These are phyloP conservation scores for Saccharomycopsis sp. DNA, from an alignment of 805 yeast genomes.

Conservation along the genomic window DNA sequence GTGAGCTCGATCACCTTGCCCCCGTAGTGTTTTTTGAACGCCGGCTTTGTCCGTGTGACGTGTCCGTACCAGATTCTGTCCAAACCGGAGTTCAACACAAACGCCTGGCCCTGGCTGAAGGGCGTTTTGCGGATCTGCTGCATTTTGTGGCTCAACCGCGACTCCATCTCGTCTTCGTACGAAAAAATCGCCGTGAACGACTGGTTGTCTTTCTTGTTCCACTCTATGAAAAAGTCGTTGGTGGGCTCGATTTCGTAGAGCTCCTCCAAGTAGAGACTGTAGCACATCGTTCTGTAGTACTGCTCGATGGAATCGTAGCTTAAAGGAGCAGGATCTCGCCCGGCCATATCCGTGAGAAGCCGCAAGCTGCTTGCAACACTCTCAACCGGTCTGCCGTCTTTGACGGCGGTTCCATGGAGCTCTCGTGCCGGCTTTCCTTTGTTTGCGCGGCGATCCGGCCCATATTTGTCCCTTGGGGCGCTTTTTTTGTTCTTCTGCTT, in stretches of 20 bases:
- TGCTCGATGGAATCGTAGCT: conserved; percentile 43
- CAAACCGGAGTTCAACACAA: conserved; percentile 46
- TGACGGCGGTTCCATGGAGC: neutral
- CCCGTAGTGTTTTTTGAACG: conserved; percentile 27
- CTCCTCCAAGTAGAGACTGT: conserved; percentile 59
- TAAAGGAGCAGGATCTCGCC: conserved; percentile 32
- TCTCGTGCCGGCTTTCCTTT: neutral
- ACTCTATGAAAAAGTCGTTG: conserved; percentile 43
- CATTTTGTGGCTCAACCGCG: conserved; percentile 43
- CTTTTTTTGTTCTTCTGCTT: neutral
- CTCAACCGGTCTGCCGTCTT: neutral
- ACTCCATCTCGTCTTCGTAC: conserved; percentile 41
- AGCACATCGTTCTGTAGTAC: conserved; percentile 53
- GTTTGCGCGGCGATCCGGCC: no score
- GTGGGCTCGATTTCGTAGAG: conserved; percentile 40
- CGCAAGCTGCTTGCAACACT: conserved; percentile 29
- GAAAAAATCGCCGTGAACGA: conserved; percentile 30
- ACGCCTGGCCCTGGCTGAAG: conserved; percentile 50
- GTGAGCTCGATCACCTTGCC: conserved; percentile 35
- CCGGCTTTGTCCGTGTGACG: conserved; percentile 38
- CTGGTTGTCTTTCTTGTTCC: conserved; percentile 27
- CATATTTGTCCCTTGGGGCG: no score
- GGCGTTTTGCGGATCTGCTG: conserved; percentile 45
- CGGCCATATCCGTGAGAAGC: conserved; percentile 30
- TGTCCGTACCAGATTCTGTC: conserved; percentile 55